Evolutionary conservation across 2,329 filamentous ascomycete species (phyloP), one percentile per base, ranked within the genome.

Genomic region (Colletotrichum gigasporum): DNA sequence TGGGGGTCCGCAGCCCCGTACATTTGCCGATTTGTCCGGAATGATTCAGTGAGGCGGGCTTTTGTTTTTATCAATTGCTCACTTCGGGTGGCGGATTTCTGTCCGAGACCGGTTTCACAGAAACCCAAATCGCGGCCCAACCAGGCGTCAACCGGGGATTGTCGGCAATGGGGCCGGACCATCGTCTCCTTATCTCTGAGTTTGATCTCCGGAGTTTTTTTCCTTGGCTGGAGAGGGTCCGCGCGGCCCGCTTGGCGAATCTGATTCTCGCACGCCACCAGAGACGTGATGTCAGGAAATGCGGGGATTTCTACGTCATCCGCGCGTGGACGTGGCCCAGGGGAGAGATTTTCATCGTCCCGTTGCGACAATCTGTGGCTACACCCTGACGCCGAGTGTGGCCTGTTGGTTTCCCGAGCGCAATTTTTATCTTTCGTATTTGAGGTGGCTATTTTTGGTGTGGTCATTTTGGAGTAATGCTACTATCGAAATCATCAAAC

Each of bases 261-360:
- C 50, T 53, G 35, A 48, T 41, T 30, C 14, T 44, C 24, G 39
- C 30, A 62, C 61, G 56, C 41, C 50, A 41, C 48, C 34, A 50
- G 20, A 11, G 5, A 34, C 28, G 39, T 50, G 32, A 26, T 54
- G 48, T 55, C 56, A 54, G 48, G 48, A 54, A 42, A 18, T 61
- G 42, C 57, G 48, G 61, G 42, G 41, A 54, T 24, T 24, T 20
- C 11, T 61, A 64, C 61, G 61, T 64, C 61, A 64, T 61, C 12
- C 22, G 22, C 41, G 57, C 26, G 30, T 14, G 35, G 32, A 26
- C 11, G 56, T 61, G 61, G 56, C 56, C 47, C 26, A 37, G 35
- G 42, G 26, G 18, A 39, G 22, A 35, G 26, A 60, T 60, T 44
- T 39, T 50, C 53, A 22, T 53, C 30, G 12, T 2, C 7, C 26